Conservation (phyloP, 306 rosid genomes). For the Vigna nakashimae region DNA sequence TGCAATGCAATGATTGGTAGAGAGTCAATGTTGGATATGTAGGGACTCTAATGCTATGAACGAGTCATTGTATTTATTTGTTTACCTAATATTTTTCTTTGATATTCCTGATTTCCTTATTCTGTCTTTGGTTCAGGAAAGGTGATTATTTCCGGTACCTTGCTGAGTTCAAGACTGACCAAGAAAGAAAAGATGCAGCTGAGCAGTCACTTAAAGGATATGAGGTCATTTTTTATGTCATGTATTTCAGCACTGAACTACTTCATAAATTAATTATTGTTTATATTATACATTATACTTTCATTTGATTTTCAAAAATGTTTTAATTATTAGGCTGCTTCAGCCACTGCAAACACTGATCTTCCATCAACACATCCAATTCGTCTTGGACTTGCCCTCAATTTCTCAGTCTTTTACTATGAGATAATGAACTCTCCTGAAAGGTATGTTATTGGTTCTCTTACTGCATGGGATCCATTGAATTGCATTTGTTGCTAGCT, state of each 20-base stretch:
- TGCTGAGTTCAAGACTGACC: constrained; percentile 79
- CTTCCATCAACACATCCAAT: constrained; percentile 97
- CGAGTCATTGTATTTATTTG: constrained; percentile 24
- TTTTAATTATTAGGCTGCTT: constrained; percentile 71
- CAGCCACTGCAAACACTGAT: constrained; percentile 86
- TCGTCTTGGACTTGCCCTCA: constrained; percentile 98
- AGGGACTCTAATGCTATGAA: constrained; percentile 31
- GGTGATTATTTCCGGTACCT: constrained; percentile 79
- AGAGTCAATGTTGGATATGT: not conserved
- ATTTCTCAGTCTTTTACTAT: constrained; percentile 96
- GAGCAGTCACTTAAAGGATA: constrained; percentile 79
- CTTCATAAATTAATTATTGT: constrained; percentile 30
- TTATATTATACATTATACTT: not conserved
- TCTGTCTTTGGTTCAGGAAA: constrained; percentile 60
- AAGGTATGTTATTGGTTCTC: constrained; percentile 57
- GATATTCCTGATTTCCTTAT: constrained; percentile 36
- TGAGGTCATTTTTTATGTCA: constrained; percentile 62
- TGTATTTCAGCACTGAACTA: constrained; percentile 30
- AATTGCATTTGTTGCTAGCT: constrained; percentile 22
- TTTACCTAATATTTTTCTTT: not conserved
- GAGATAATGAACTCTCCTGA: constrained; percentile 99
- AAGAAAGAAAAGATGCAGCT: constrained; percentile 79
- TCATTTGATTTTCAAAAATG: constrained; percentile 31
- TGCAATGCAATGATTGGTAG: not conserved
- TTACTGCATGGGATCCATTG: constrained; percentile 11